Percentiles rank a stretch among this genome's conserved stretches.
These are phyloP conservation scores for Paspalum vaginatum DNA, from an alignment of 176 grass and related monocot genomes.

Conservation along the genomic window DNA sequence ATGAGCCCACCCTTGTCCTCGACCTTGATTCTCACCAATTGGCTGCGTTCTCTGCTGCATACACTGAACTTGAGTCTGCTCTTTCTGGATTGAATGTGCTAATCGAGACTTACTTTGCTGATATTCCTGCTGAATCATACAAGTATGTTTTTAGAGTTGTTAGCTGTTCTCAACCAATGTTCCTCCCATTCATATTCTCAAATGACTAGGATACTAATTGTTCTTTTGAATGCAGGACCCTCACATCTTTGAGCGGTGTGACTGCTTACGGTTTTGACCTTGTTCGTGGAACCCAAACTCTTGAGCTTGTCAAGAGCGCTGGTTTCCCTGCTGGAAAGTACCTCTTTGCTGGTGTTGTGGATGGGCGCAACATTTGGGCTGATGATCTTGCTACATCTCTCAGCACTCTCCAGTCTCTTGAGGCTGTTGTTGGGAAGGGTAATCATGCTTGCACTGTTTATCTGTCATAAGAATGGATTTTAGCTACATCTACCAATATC, in stretches of 20 bases:
- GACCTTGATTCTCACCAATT: slow-evolving; percentile 81
- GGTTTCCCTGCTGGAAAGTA: slow-evolving; percentile 86
- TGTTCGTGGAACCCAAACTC: slow-evolving; percentile 77
- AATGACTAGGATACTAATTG: neutral
- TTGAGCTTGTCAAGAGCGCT: slow-evolving; percentile 78
- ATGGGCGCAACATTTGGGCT: slow-evolving; percentile 97
- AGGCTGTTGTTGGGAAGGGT: slow-evolving; percentile 89
- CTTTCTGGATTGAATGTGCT: slow-evolving; percentile 81
- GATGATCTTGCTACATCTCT: slow-evolving; percentile 87
- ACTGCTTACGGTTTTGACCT: slow-evolving; percentile 91
- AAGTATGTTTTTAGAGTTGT: slow-evolving; percentile 52
- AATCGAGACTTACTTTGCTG: slow-evolving; percentile 93
- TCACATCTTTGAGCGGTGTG: slow-evolving; percentile 69
- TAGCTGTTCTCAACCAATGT: neutral
- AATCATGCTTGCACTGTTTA: slow-evolving; percentile 24
- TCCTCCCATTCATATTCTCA: neutral
- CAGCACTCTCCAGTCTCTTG: slow-evolving; percentile 68
- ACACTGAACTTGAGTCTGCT: slow-evolving; percentile 65
- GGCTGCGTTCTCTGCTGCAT: slow-evolving; percentile 76
- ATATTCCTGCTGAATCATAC: slow-evolving; percentile 75
- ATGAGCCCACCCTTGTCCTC: slow-evolving; percentile 85
- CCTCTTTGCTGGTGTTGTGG: slow-evolving; percentile 92
- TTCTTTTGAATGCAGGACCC: slow-evolving; percentile 59
- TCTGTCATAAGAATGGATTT: slow-evolving; percentile 19
- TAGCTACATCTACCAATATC: neutral